Evolutionary conservation across 148 eudicot genomes (phyloP).

Genomic region (Diospyros kaki): DNA sequence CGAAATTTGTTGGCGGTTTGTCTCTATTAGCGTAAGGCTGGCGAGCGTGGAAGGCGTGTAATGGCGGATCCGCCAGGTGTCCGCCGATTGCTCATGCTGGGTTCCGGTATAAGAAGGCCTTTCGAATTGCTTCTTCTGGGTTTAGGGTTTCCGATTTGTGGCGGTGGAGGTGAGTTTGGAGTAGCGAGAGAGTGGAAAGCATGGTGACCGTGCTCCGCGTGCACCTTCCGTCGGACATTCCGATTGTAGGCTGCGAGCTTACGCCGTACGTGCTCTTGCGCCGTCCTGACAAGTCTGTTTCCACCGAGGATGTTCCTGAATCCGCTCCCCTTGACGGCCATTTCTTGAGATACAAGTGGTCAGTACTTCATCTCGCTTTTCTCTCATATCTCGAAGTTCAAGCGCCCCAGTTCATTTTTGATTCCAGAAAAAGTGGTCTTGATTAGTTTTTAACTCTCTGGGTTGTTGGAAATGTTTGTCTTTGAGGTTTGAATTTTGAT

Average conservation of each 20-base stretch:
- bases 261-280: slow-evolving; percentile 78
- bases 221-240: slow-evolving; percentile 95
- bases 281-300: slow-evolving; percentile 55
- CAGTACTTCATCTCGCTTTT: slow-evolving; percentile 11
- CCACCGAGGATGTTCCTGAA: slow-evolving; percentile 81
- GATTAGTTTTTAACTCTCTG: neutral
- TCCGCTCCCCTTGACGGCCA: slow-evolving; percentile 68
- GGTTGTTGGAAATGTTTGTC: no score
- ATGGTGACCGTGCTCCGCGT: slow-evolving; percentile 90
- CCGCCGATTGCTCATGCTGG: slow-evolving; percentile 35
- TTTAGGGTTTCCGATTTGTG: slow-evolving; percentile 21
- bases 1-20: neutral
- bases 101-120: neutral
- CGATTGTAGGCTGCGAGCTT: slow-evolving; percentile 95
- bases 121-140: slow-evolving; percentile 10
- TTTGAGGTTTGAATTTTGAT: no score
- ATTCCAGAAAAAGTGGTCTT: neutral
- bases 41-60: slow-evolving; percentile 50
- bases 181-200: slow-evolving; percentile 27
- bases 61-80: slow-evolving; percentile 82
- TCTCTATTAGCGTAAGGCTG: slow-evolving; percentile 39
- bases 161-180: slow-evolving; percentile 9
- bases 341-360: slow-evolving; percentile 91
- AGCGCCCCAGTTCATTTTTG: neutral
- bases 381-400: neutral